Evolutionary conservation across 2,329 filamentous ascomycete genomes (phyloP).

Genomic region (Aspergillus calidoustus): DNA sequence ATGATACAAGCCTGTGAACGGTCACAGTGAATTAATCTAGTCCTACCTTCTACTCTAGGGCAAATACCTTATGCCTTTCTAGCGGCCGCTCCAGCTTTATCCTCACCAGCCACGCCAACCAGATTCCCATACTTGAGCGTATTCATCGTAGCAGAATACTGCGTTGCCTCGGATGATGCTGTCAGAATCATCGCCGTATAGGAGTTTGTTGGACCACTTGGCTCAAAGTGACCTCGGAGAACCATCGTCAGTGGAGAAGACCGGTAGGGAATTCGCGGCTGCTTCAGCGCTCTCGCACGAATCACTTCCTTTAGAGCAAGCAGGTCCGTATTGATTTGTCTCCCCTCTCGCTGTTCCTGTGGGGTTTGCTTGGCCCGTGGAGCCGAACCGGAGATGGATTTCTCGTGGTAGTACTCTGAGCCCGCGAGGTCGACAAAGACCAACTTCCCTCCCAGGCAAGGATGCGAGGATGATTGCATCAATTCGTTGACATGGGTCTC

Average conservation of each 20-base stretch:
- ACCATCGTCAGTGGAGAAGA: constrained; percentile 52
- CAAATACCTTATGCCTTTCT: too few species aligned
- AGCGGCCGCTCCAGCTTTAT: background rate
- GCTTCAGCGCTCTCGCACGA: constrained; percentile 42
- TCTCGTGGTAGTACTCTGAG: constrained; percentile 48
- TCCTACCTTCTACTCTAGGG: background rate
- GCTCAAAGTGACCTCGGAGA: constrained; percentile 44
- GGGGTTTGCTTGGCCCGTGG: constrained; percentile 35
- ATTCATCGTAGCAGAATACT: constrained; percentile 49
- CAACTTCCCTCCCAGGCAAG: constrained; percentile 47
- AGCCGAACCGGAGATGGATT: constrained; percentile 11
- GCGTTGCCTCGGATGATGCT: constrained; percentile 41
- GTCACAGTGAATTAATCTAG: background rate
- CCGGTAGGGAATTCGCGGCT: constrained; percentile 46
- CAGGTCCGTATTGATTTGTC: constrained; percentile 53
- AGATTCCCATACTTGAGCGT: constrained; percentile 51
- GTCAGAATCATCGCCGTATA: constrained; percentile 45
- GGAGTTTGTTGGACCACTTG: constrained; percentile 22
- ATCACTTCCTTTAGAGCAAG: constrained; percentile 54
- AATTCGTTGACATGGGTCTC: constrained; percentile 37
- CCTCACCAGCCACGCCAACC: constrained; percentile 36
- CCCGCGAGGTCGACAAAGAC: constrained; percentile 54
- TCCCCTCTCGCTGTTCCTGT: constrained; percentile 47
- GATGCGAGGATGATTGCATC: constrained; percentile 27
- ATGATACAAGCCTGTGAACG: background rate